Conservation (phyloP, 1,284 basidiomycete species). For the Vanrija sp. region DNA sequence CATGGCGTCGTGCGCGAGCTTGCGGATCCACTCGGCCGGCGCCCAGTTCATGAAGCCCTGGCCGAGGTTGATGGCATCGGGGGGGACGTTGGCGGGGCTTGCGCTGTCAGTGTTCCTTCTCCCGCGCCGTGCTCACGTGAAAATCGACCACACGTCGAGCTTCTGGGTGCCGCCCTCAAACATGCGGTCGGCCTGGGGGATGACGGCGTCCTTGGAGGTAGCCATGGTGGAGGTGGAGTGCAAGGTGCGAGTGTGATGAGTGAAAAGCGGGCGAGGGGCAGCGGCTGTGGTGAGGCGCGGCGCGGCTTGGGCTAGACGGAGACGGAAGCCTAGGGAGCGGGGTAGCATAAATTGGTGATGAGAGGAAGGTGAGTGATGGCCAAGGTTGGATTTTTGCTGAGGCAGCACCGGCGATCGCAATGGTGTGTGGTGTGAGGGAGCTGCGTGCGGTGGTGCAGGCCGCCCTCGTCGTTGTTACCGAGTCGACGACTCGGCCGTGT, state of each 20-base stretch:
- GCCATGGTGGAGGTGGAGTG: slow-evolving; percentile 24
- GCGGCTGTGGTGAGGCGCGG: background rate
- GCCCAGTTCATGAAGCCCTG: slow-evolving; percentile 86
- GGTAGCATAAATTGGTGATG: slow-evolving; percentile 2
- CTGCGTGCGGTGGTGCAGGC: too few species aligned
- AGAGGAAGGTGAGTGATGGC: background rate
- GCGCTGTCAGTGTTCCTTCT: slow-evolving; percentile 2
- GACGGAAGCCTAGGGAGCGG: background rate
- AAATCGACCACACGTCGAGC: slow-evolving; percentile 88
- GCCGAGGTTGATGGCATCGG: slow-evolving; percentile 84
- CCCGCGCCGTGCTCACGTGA: slow-evolving; percentile 61
- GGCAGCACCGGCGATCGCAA: too few species aligned
- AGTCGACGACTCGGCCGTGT: background rate
- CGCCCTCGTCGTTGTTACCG: too few species aligned
- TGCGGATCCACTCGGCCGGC: slow-evolving; percentile 76
- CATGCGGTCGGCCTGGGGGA: slow-evolving; percentile 44
- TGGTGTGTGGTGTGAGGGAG: too few species aligned
- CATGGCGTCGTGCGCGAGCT: slow-evolving; percentile 70
- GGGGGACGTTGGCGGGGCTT: slow-evolving; percentile 78
- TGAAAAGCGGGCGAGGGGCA: background rate
- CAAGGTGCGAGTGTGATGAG: background rate
- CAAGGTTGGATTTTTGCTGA: background rate
- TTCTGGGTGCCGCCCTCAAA: slow-evolving; percentile 46
- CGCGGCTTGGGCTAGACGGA: background rate
- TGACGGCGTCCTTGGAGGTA: slow-evolving; percentile 20